phyloP scores from a whole-genome alignment of 306 rosid species.

The Morella rubra region DNA sequence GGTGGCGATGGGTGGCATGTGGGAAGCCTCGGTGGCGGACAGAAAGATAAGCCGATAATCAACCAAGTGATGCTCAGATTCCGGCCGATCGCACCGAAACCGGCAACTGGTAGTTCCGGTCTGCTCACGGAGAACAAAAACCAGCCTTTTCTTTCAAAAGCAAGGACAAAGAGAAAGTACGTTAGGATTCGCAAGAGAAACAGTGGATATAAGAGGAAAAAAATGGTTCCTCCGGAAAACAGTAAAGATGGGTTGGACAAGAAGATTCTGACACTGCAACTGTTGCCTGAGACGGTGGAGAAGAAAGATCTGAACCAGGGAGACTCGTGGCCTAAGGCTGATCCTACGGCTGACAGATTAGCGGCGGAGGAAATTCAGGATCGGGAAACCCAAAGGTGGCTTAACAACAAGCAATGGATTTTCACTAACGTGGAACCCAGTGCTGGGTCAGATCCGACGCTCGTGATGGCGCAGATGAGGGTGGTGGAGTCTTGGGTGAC shows the following conservation, averaged over 20 bases:
- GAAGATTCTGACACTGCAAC: slow-evolving; percentile 44
- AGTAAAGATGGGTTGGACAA: background rate
- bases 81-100: slow-evolving; percentile 81
- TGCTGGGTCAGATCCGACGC: slow-evolving; percentile 8
- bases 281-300: slow-evolving; percentile 49
- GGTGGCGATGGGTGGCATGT: slow-evolving; percentile 43
- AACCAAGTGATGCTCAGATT: slow-evolving; percentile 56
- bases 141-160: slow-evolving; percentile 7
- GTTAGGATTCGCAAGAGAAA: slow-evolving; percentile 49
- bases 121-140: slow-evolving; percentile 11
- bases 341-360: slow-evolving; percentile 31
- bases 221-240: slow-evolving; percentile 6
- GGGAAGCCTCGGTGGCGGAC: slow-evolving; percentile 7
- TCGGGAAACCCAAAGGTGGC: background rate
- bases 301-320: background rate
- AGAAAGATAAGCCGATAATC: slow-evolving; percentile 27
- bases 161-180: slow-evolving; percentile 62
- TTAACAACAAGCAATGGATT: background rate
- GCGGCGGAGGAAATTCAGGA: slow-evolving; percentile 26
- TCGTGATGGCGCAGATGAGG: background rate
- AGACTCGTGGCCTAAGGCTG: slow-evolving; percentile 39
- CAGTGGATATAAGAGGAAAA: slow-evolving; percentile 28
- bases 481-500: slow-evolving; percentile 61
- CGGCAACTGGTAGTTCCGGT: slow-evolving; percentile 25
- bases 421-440: background rate